Evolutionary conservation across 305 asterid species (phyloP).

Genomic region (Fraxinus nigra): DNA sequence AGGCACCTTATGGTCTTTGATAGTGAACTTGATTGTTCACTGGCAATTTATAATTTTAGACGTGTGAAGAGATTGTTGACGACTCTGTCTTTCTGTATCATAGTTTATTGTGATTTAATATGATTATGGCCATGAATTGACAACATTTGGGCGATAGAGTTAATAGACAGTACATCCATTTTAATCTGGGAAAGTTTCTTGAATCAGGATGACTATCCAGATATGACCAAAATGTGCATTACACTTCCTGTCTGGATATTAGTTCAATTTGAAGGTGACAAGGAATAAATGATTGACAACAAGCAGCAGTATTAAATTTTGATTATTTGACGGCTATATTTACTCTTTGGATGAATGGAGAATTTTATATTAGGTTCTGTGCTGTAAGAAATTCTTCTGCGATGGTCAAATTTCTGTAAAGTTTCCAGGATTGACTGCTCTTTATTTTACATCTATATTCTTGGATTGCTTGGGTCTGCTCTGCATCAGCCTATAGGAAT

Average conservation of each 20-base stretch:
- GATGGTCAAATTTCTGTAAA: background rate
- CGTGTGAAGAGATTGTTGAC: background rate
- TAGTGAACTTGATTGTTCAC: background rate
- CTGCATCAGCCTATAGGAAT: background rate
- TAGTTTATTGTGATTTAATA: background rate
- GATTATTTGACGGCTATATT: background rate
- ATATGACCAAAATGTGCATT: background rate
- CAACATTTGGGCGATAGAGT: background rate
- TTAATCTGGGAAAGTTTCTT: background rate
- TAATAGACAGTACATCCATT: background rate
- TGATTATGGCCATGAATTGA: background rate
- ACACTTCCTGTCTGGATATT: background rate
- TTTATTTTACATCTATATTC: background rate
- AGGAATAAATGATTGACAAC: slow-evolving; percentile 1
- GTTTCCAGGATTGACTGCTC: background rate
- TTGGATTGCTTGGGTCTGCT: background rate
- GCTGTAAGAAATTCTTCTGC: background rate
- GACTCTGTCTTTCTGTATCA: background rate
- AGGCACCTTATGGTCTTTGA: background rate
- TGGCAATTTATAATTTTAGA: background rate
- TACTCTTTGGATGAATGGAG: background rate
- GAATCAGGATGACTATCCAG: background rate
- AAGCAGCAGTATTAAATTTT: background rate
- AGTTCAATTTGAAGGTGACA: background rate
- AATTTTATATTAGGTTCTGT: background rate